Evolutionary conservation across 306 rosid genomes (phyloP).

Genomic region (Fragaria nilgerrensis): DNA sequence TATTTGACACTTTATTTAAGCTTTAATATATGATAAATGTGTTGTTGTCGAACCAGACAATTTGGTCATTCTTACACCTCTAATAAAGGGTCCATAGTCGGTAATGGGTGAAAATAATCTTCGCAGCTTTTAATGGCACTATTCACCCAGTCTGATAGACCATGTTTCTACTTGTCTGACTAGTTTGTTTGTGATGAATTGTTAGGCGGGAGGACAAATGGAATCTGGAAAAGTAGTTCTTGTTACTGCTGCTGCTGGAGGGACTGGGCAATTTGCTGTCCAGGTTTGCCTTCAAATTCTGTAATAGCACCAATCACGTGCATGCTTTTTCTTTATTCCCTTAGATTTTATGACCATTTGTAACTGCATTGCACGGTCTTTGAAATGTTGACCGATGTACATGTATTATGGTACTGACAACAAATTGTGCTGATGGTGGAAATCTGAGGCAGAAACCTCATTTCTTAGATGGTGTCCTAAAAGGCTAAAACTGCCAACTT

Average conservation of each 20-base stretch:
- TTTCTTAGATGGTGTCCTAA: not conserved
- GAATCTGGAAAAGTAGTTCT: slow-evolving; percentile 85
- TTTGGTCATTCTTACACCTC: not conserved
- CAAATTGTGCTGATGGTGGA: not conserved
- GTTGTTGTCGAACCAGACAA: not conserved
- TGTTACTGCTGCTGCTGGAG: slow-evolving; percentile 99
- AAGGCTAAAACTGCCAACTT: not conserved
- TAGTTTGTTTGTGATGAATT: slow-evolving; percentile 16
- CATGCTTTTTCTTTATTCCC: not conserved
- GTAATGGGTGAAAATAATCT: not conserved
- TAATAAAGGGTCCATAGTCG: not conserved
- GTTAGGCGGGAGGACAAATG: slow-evolving; percentile 72
- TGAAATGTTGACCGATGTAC: not conserved
- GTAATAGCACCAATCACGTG: slow-evolving; percentile 1
- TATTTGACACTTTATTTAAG: not conserved
- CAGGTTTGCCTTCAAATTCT: slow-evolving; percentile 49
- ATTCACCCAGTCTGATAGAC: slow-evolving; percentile 8
- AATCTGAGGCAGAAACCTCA: not conserved
- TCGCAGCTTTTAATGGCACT: not conserved
- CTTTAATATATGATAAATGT: not conserved
- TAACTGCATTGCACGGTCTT: not conserved
- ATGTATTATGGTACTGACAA: not conserved
- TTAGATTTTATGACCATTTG: not conserved
- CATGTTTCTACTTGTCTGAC: slow-evolving; percentile 24
- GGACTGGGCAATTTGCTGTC: slow-evolving; percentile 98